A percentile compares a stretch with the other conserved stretches of the same genome.
phyloP scores from a whole-genome alignment of 192 early-diverging fungal species.

The Umbelopsis isabellina region DNA sequence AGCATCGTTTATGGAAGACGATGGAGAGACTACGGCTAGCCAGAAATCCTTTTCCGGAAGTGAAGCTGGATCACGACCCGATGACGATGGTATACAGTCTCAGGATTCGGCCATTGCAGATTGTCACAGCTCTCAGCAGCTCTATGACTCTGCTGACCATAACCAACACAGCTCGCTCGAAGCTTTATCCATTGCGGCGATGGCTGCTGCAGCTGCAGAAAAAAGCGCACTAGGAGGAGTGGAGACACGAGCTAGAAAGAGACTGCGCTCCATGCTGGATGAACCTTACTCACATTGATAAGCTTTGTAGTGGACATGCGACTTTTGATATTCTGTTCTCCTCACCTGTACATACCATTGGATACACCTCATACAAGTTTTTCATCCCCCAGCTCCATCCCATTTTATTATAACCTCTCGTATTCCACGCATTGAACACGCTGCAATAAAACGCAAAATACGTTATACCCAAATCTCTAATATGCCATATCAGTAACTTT shows the following conservation, averaged over 20 bases:
- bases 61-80: constrained; percentile 15
- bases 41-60: background rate
- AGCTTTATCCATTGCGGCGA: constrained; percentile 8
- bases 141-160: background rate
- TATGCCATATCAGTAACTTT: too few species aligned
- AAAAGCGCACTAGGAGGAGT: constrained; percentile 14
- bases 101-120: constrained; percentile 10
- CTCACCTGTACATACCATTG: constrained; percentile 5
- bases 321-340: background rate
- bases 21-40: background rate
- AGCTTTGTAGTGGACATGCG: too few species aligned
- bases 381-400: background rate
- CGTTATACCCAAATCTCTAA: too few species aligned
- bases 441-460: too few species aligned
- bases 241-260: constrained; percentile 10
- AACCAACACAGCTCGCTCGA: background rate
- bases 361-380: background rate
- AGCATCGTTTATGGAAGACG: background rate
- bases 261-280: background rate
- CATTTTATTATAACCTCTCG: background rate
- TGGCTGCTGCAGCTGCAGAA: constrained; percentile 18
- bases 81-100: constrained; percentile 5
- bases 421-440: too few species aligned
- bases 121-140: background rate
- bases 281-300: background rate